Evolutionary conservation across 192 early-diverging fungal genomes (phyloP), one percentile per base, ranked within the genome.

Genomic region (Backusella tuberculispora): DNA sequence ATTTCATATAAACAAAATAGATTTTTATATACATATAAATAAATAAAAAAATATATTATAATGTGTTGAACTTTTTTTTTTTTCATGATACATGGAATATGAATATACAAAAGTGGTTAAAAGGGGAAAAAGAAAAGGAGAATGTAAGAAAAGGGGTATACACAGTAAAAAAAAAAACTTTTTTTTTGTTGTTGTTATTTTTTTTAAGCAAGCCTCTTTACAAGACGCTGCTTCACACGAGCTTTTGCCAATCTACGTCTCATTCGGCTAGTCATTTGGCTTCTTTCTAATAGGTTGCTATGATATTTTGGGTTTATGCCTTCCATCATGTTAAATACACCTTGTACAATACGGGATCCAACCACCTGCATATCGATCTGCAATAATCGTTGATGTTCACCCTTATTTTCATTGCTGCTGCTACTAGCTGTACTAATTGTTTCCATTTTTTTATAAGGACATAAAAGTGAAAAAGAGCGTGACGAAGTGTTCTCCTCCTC

Each of bases 301-400:
- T 26, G 21, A 13, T 19, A 4, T 5, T 60, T 60, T 60, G 53
- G 53, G 0, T 60, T 60, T 34, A 34, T 34, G 29, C 29, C 29
- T 9, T 60, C 53, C 19, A 60, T 60, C 21, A 26, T 24, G 26
- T 60, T 60, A 60, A 78, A 53, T 60, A 64, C 48, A 8, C 82
- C 84, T 67, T 86, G 73, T 40, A 88, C 84, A 45, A 88, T 75
- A 14, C 80, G 75, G 4, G 88, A 87, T 10, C 90, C 88, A 19
- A 92, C 84, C 45, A 94, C 90, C 79, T 92, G 88, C 41, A 94
- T 83, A 80, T 94, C 92, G 37, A 94, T 80, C 29, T 89, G 86
- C 81, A 94, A 72, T 74, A 89, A 92, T 2, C 69, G 83, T 68
- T 56, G 79, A 83, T 60, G 3, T 26, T 60, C 53, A 24, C 15